Conservation (phyloP, 352 stramenopile species). For the Globisporangium cystogenes region DNA sequence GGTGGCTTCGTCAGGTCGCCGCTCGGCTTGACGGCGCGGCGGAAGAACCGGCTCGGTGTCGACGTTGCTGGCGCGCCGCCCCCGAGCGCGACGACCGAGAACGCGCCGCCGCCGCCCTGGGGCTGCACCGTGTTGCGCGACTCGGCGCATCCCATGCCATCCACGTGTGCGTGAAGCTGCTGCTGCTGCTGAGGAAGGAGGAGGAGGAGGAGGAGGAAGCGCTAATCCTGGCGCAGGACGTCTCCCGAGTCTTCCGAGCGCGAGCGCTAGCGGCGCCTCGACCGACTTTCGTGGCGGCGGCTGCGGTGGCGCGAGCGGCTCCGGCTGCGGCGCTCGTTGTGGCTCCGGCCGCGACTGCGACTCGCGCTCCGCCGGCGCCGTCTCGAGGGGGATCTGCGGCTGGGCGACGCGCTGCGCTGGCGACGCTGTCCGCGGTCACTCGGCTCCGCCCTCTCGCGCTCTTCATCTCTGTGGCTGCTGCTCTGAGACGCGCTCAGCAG, state of each 20-base stretch:
- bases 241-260: too few species aligned
- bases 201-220: too few species aligned
- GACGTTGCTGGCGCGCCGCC: neutral
- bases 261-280: too few species aligned
- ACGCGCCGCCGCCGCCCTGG: conserved; percentile 11
- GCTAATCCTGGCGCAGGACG: too few species aligned
- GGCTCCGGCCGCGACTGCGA: neutral
- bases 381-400: neutral
- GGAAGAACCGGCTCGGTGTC: too few species aligned
- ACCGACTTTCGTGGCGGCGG: too few species aligned
- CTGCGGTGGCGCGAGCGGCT: conserved; percentile 1
- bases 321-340: neutral
- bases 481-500: neutral
- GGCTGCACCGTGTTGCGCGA: conserved; percentile 44
- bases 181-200: too few species aligned
- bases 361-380: neutral
- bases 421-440: neutral
- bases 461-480: neutral
- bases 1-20: conserved; percentile 9
- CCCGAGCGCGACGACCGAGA: conserved; percentile 19
- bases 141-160: conserved; percentile 35
- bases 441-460: neutral
- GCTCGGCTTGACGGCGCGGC: too few species aligned
- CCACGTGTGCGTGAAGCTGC: neutral
- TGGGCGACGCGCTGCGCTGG: neutral